A percentile compares a stretch with the other conserved stretches of the same genome.
Evolutionary conservation across 768 basidiomycete genomes (phyloP).

Genomic region (Zangia roseola): DNA sequence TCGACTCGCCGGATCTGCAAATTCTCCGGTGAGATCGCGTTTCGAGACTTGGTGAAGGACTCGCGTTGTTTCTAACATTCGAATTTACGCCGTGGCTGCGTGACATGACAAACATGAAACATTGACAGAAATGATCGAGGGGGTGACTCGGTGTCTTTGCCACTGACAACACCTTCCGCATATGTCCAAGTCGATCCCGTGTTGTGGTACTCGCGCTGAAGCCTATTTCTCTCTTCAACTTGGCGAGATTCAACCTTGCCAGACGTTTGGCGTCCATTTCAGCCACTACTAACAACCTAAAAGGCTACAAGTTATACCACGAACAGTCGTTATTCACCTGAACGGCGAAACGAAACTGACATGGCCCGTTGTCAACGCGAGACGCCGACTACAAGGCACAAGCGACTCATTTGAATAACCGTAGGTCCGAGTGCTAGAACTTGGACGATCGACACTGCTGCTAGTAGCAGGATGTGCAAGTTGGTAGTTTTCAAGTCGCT

Average conservation of each 20-base stretch:
- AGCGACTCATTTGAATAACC: too few relatives aligned
- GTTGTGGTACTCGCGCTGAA: conserved; percentile 35
- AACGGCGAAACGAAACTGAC: not conserved
- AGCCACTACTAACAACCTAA: not conserved
- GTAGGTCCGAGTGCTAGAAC: too few relatives aligned
- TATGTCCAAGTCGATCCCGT: conserved; percentile 39
- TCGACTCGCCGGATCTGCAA: not conserved
- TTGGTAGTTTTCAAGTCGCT: too few relatives aligned
- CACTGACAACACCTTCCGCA: conserved; percentile 25
- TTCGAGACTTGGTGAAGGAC: not conserved
- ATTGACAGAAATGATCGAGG: conserved; percentile 42
- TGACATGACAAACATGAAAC: conserved; percentile 42
- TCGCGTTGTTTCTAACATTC: conserved; percentile 8
- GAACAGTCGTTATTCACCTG: too few relatives aligned
- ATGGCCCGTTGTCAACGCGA: not conserved
- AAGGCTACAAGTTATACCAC: too few relatives aligned
- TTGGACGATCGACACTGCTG: too few relatives aligned
- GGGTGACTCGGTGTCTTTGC: conserved; percentile 27
- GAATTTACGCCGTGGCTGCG: conserved; percentile 11
- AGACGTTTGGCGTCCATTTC: conserved; percentile 4
- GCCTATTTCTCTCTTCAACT: conserved; percentile 24
- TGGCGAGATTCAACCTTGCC: conserved; percentile 2
- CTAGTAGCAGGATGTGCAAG: too few relatives aligned
- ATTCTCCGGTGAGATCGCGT: not conserved
- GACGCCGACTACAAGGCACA: not conserved